These are phyloP conservation scores for Backusella sp. DNA, from an alignment of 192 early-diverging fungal genomes.

Conservation along the genomic window DNA sequence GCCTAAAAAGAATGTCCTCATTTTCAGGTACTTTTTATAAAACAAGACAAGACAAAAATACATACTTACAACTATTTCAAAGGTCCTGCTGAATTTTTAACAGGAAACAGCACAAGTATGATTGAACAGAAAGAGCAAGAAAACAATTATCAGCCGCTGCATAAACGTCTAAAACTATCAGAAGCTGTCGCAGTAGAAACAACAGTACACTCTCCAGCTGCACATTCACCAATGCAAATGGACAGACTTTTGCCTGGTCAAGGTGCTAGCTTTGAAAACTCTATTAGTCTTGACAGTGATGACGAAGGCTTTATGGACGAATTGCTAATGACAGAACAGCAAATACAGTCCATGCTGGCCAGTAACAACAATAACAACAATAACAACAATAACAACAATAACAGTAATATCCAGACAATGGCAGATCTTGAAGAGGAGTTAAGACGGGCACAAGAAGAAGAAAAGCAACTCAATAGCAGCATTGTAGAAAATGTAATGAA, in stretches of 20 bases:
- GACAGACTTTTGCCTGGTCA: background rate
- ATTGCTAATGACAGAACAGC: background rate
- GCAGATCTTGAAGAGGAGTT: background rate
- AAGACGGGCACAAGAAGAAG: background rate
- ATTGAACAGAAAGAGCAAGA: background rate
- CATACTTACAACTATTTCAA: background rate
- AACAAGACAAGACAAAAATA: background rate
- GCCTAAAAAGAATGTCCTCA: background rate
- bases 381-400: background rate
- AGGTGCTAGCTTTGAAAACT: background rate
- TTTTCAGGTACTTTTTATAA: conserved; percentile 1
- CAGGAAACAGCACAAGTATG: background rate
- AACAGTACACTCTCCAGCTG: background rate
- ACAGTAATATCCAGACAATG: too few species aligned
- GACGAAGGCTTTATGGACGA: background rate
- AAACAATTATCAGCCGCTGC: background rate
- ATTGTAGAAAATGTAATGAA: background rate
- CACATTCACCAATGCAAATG: background rate
- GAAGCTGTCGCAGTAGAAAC: background rate
- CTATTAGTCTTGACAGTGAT: background rate
- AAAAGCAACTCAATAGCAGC: background rate
- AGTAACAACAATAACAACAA: background rate
- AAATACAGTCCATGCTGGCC: background rate
- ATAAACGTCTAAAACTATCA: background rate
- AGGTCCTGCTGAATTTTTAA: background rate